Evolutionary conservation across 1,284 basidiomycete genomes (phyloP), one percentile per base, ranked within the genome.

Genomic region (Ceratobasidium sp.): DNA sequence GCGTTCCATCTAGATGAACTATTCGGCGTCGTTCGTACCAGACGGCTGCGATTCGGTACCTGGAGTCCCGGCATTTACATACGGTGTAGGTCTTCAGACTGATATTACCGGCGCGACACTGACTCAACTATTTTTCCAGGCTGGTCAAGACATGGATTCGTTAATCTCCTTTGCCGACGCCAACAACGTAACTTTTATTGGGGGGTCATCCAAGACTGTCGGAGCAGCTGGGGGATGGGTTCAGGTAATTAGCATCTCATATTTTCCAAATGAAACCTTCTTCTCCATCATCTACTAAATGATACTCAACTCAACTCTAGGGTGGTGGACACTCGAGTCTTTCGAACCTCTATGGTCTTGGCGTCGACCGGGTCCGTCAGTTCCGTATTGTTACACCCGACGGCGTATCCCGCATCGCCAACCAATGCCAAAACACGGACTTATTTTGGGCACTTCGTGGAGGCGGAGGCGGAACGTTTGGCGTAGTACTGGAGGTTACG

Each of bases 381-480:
- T 62, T 77, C 56, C 25, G 34, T 1, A 59, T 77, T 49, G 76
- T 77, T 15, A 77, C 76, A 9, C 66, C 76, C 7, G 76, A 71
- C 11, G 76, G 76, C 9, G 13, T 25, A 37, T 65, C 43, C 19
- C 68, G 76, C 19, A 29, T 34, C 9, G 67, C 44, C 34, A 65
- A 65, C 51, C 46, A 57, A 19, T 64, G 78, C 0, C 84, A 84
- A 0, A 83, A 86, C 74, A 79, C 84, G 0, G 76, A 77, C n/a
- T n/a, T n/a, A n/a, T n/a, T n/a, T n/a, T n/a, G n/a, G n/a, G n/a
- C n/a, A n/a, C n/a, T n/a, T n/a, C 25, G 25, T 32, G 76, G 76
- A 15, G 76, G 76, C 40, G 76, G 76, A 22, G 76, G 76, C 9
- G 76, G 76, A 9, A 77, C 62, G 9, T 77, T 77, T 76, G 76